A percentile compares a stretch with the other conserved stretches of the same genome.
phyloP scores from a whole-genome alignment of 352 stramenopile genomes.

The Labyrinthula sp. region DNA sequence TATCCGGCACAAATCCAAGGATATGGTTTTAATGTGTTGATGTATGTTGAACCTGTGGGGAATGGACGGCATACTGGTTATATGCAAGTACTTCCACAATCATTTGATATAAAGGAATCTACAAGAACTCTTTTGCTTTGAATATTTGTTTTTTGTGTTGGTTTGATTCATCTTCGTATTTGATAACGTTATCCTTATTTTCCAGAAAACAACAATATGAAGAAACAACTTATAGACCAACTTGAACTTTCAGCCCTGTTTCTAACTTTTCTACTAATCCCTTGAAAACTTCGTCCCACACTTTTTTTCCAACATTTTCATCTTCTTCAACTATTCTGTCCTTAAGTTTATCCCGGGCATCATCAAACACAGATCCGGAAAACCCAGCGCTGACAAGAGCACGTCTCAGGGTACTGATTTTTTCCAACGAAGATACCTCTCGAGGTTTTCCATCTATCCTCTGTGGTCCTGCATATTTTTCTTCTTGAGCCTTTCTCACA shows the following conservation, averaged over 20 bases:
- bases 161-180: too few species aligned
- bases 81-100: too few species aligned
- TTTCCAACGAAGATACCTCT: conserved; percentile 14
- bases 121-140: too few species aligned
- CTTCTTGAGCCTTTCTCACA: conserved; percentile 5
- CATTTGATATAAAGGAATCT: too few species aligned
- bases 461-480: conserved; percentile 4
- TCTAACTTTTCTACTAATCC: not conserved
- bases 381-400: conserved; percentile 6
- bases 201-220: too few species aligned
- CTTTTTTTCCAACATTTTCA: conserved; percentile 3
- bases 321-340: conserved; percentile 3
- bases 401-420: conserved; percentile 7
- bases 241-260: conserved; percentile 1
- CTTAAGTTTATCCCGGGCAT: conserved; percentile 11
- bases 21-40: too few species aligned
- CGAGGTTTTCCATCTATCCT: conserved; percentile 9
- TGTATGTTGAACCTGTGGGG: too few species aligned
- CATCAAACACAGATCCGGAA: conserved; percentile 2
- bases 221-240: too few species aligned
- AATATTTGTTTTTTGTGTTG: too few species aligned
- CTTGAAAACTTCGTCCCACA: conserved; percentile 11
- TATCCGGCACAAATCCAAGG: too few species aligned
- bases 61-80: too few species aligned
- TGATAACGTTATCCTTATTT: too few species aligned